Base-by-base conservation (phyloP, 805 yeast genomes). In the Myxozyma geophila region DNA sequence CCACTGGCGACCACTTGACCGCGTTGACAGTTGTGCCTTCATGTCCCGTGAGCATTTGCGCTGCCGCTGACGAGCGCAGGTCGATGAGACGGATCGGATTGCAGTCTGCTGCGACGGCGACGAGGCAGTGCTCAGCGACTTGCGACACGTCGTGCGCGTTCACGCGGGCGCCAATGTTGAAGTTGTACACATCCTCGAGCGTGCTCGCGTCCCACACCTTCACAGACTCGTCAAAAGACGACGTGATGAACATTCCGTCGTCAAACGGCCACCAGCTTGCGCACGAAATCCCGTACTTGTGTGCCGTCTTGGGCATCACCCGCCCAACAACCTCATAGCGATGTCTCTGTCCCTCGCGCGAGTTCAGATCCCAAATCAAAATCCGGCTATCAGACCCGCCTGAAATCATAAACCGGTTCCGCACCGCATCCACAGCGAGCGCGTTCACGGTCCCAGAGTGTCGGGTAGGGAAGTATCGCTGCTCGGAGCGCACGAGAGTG, bases 251-350 rank as follows among this genome's bases (percentile, higher is more conserved):
- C 86, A 92, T 81, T 0, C 97, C 97, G 40, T 87, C 85, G 74
- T 92, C 98, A 51, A 78, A 78, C 0, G 95, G 92, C 93, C 97
- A 93, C 98, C 98, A 92, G 70, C 82, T 79, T 0, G 90, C 78
- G 15, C 83, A 76, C 0, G 96, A 88, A 0, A 92, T 80, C 0
- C 97, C 96, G 73, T 81, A 90, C 19, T 77, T 74, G 72, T 92
- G 98, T 0, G 81, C 83, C 35, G 49, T 28, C 39, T 62, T 60
- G 33, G 67, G 49, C 10, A 47, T 44, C 4, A 59, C 58, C 54
- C 55, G 17, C 13, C 54, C 59, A 39, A 70, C 72, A 69, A 69
- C 71, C 3, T 41, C 63, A 58, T 62, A 53, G 53, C 64, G 48
- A 53, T 66, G 62, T 51, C 62, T 54, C 40, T 59, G 37, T 63